Conservation (phyloP, 202 grass and related monocot genomes). For the Cymbopogon flexuosus region DNA sequence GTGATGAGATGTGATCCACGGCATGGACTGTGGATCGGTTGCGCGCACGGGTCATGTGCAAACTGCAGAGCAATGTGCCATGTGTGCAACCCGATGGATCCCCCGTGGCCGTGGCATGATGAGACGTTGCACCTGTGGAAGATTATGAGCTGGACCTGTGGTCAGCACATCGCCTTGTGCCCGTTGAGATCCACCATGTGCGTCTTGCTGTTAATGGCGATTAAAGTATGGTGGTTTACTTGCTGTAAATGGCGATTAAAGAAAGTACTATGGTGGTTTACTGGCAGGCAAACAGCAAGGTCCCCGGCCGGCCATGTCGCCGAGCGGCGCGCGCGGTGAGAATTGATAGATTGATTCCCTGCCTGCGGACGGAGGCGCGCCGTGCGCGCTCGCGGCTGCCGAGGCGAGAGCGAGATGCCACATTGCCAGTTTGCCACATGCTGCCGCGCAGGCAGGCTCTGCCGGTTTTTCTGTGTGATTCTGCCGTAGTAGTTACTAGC, state of each 20-base stretch:
- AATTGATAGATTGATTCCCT: not conserved
- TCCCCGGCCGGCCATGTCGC: not conserved
- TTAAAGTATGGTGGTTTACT: too few species aligned
- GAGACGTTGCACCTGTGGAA: not conserved
- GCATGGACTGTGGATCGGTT: not conserved
- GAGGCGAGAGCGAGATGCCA: not conserved
- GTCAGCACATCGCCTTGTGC: not conserved
- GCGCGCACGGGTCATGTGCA: not conserved
- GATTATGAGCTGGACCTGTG: too few species aligned
- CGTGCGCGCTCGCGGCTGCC: not conserved
- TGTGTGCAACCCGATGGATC: not conserved
- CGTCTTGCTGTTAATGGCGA: not conserved
- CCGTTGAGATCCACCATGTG: not conserved
- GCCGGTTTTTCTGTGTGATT: not conserved
- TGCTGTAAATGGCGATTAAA: too few species aligned
- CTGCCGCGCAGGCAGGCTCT: not conserved
- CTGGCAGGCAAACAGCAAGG: too few species aligned
- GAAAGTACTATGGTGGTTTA: too few species aligned
- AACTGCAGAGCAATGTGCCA: not conserved
- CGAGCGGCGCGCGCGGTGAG: not conserved
- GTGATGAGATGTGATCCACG: not conserved
- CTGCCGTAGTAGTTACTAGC: not conserved
- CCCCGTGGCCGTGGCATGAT: not conserved
- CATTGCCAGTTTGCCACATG: conserved; percentile 20
- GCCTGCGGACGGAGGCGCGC: conserved; percentile 18